Conservation (phyloP, 352 stramenopile species). For the Globisporangium polare region DNA sequence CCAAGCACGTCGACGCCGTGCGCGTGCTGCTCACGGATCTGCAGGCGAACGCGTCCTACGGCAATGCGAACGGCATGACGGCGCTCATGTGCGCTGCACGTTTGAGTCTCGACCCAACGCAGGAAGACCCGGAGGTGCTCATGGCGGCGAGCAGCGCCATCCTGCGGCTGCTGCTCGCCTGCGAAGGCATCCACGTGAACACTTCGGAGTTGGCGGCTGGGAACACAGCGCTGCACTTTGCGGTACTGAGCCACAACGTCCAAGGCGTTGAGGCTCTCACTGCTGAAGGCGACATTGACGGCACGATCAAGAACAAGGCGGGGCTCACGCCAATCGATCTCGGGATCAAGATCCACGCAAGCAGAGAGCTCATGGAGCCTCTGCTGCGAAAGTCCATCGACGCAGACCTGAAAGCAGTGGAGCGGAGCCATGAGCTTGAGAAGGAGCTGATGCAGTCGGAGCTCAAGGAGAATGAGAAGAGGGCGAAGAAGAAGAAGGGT, state of each 20-base stretch:
- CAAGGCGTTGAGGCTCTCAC: constrained; percentile 32
- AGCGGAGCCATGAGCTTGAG: constrained; percentile 4
- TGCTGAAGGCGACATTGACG: constrained; percentile 9
- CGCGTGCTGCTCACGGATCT: constrained; percentile 42
- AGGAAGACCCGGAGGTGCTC: constrained; percentile 24
- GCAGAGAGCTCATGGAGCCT: constrained; percentile 20
- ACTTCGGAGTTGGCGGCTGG: constrained; percentile 31
- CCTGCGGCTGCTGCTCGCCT: constrained; percentile 40
- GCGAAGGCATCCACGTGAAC: constrained; percentile 37
- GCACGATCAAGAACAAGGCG: constrained; percentile 17
- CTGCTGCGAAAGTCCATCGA: constrained; percentile 20
- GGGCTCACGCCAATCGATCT: constrained; percentile 17
- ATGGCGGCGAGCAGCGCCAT: constrained; percentile 46
- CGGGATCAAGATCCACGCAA: background rate
- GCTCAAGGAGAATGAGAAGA: background rate
- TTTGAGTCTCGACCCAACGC: constrained; percentile 32
- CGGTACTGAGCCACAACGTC: constrained; percentile 59
- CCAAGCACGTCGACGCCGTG: constrained; percentile 60
- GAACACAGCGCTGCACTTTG: constrained; percentile 75
- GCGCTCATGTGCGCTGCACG: constrained; percentile 75
- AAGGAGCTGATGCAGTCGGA: constrained; percentile 7
- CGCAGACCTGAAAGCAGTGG: constrained; percentile 8
- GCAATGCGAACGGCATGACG: constrained; percentile 62
- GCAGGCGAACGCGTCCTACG: constrained; percentile 27
- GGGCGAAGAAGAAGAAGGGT: constrained; percentile 35